These are phyloP conservation scores for Coemansia sp. DNA, from an alignment of 192 early-diverging fungal species.

Conservation along the genomic window DNA sequence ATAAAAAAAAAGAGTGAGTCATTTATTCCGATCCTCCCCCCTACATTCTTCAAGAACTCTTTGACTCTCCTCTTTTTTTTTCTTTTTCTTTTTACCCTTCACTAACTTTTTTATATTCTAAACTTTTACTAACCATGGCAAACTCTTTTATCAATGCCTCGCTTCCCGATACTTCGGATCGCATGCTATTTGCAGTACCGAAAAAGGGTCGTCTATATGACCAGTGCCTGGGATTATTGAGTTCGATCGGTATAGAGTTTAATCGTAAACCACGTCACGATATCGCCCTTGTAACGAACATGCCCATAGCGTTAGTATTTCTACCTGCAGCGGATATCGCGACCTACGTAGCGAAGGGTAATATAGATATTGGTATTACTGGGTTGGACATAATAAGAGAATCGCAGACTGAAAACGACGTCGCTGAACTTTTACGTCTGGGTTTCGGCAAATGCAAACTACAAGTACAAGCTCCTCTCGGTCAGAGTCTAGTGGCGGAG, in stretches of 20 bases:
- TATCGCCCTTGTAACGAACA: conserved; percentile 93
- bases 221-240: conserved; percentile 79
- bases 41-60: background rate
- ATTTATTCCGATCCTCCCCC: too few relatives aligned
- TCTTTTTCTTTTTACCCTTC: background rate
- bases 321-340: conserved; percentile 95
- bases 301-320: conserved; percentile 94
- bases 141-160: conserved; percentile 36
- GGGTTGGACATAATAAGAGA: conserved; percentile 96
- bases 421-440: conserved; percentile 69
- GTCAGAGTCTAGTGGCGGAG: conserved; percentile 45
- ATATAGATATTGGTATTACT: conserved; percentile 96
- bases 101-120: background rate
- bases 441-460: conserved; percentile 96
- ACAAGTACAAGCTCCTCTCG: conserved; percentile 87
- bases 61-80: background rate
- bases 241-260: conserved; percentile 95
- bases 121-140: conserved; percentile 14
- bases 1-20: too few relatives aligned
- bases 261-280: conserved; percentile 93
- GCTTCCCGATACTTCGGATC: conserved; percentile 59
- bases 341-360: conserved; percentile 93
- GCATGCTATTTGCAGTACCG: conserved; percentile 94
- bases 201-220: conserved; percentile 98
- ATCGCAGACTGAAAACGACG: conserved; percentile 71